Evolutionary conservation across 257 asterid genomes (phyloP).

Genomic region (Solanum infundibuliforme): DNA sequence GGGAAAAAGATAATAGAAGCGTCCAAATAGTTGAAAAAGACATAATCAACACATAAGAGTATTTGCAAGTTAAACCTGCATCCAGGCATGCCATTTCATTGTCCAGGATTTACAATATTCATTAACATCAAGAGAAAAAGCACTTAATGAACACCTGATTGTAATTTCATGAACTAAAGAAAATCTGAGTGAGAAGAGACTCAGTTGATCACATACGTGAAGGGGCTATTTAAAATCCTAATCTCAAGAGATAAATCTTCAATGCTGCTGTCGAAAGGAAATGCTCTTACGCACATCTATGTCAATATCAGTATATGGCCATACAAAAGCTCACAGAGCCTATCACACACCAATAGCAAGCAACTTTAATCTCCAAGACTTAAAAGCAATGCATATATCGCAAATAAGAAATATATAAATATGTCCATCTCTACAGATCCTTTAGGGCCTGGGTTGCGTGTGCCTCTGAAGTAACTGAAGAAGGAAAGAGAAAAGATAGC

Average conservation of each 20-base stretch:
- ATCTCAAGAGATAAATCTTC: background rate
- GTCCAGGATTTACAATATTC: background rate
- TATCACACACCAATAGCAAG: background rate
- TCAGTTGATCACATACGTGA: background rate
- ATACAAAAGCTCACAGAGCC: background rate
- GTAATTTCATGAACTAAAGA: background rate
- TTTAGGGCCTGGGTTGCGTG: background rate
- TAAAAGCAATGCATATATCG: background rate
- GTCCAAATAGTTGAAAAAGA: background rate
- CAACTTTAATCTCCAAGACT: background rate
- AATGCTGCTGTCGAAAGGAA: background rate
- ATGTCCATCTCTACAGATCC: background rate
- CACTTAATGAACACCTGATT: background rate
- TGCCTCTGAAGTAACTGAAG: background rate
- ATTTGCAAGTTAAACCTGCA: background rate
- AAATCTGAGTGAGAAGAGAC: background rate
- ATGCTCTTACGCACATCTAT: background rate
- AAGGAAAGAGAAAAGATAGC: background rate
- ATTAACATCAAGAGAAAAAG: background rate
- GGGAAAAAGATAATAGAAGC: background rate
- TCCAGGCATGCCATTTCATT: background rate
- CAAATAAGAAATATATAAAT: background rate
- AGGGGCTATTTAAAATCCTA: background rate
- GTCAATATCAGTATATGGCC: background rate
- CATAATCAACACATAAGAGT: background rate